phyloP scores from a whole-genome alignment of 805 yeast species.

The Torulaspora maleeae region DNA sequence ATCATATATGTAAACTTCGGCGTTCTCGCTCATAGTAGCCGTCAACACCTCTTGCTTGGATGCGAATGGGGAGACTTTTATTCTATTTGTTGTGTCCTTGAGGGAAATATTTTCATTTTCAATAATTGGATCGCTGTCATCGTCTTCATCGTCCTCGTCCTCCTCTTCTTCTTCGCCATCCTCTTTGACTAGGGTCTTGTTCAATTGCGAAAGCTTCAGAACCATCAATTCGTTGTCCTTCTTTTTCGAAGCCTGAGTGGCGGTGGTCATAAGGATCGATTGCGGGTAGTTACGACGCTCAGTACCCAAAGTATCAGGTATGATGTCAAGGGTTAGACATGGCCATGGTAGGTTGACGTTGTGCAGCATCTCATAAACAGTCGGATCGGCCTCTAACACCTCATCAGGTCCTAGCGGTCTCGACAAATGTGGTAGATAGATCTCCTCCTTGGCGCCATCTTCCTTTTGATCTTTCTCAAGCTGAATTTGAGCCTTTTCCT shows the following conservation, averaged over 20 bases:
- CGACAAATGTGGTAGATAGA: conserved; percentile 84
- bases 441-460: conserved; percentile 37
- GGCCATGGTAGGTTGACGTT: conserved; percentile 96
- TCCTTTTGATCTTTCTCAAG: conserved; percentile 39
- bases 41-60: conserved; percentile 68
- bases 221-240: conserved; percentile 87
- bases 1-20: conserved; percentile 85
- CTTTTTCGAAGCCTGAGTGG: conserved; percentile 84
- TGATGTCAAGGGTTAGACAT: conserved; percentile 80
- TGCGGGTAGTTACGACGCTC: conserved; percentile 92
- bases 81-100: conserved; percentile 80
- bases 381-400: conserved; percentile 92
- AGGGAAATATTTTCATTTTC: conserved; percentile 79
- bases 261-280: conserved; percentile 77
- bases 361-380: conserved; percentile 95
- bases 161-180: conserved; percentile 73
- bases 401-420: conserved; percentile 93
- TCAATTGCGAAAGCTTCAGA: conserved; percentile 73
- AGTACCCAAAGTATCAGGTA: conserved; percentile 80
- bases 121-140: conserved; percentile 75
- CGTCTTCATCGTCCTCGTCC: conserved; percentile 68
- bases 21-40: conserved; percentile 84
- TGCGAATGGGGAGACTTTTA: conserved; percentile 79
- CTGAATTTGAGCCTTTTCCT: conserved; percentile 36
- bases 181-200: conserved; percentile 82